Evolutionary conservation across 1,284 basidiomycete species (phyloP).

Genomic region (Xanthoconium separans): DNA sequence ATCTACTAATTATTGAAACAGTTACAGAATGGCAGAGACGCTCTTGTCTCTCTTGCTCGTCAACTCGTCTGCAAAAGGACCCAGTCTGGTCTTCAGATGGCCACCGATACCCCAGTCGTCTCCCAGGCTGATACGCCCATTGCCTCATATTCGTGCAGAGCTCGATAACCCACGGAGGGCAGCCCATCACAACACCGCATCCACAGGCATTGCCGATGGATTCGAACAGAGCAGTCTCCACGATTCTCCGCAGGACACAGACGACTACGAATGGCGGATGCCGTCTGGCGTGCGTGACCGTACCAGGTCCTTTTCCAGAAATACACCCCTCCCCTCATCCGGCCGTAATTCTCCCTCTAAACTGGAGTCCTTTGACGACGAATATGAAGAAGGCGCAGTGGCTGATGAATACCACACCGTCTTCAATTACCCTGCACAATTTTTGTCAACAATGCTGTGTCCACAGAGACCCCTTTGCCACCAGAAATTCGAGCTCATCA

Average conservation of each 20-base stretch:
- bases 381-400: constrained; percentile 35
- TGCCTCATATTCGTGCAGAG: constrained; percentile 49
- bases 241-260: constrained; percentile 26
- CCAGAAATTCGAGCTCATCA: constrained; percentile 90
- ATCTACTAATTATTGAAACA: neutral
- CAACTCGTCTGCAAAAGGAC: constrained; percentile 73
- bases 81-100: constrained; percentile 73
- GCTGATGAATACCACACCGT: constrained; percentile 62
- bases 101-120: constrained; percentile 59
- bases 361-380: constrained; percentile 36
- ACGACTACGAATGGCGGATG: constrained; percentile 59
- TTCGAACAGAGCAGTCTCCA: constrained; percentile 24
- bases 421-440: constrained; percentile 80
- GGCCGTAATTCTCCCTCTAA: constrained; percentile 45
- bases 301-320: constrained; percentile 43
- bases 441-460: constrained; percentile 80
- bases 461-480: constrained; percentile 84
- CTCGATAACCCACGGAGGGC: constrained; percentile 72
- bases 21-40: constrained; percentile 58
- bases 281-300: constrained; percentile 43
- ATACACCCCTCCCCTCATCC: constrained; percentile 39
- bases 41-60: constrained; percentile 72
- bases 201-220: constrained; percentile 11
- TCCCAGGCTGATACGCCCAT: constrained; percentile 61
- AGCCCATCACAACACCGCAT: constrained; percentile 42